phyloP scores from a whole-genome alignment of 768 basidiomycete genomes.

The Dendrothele bispora region DNA sequence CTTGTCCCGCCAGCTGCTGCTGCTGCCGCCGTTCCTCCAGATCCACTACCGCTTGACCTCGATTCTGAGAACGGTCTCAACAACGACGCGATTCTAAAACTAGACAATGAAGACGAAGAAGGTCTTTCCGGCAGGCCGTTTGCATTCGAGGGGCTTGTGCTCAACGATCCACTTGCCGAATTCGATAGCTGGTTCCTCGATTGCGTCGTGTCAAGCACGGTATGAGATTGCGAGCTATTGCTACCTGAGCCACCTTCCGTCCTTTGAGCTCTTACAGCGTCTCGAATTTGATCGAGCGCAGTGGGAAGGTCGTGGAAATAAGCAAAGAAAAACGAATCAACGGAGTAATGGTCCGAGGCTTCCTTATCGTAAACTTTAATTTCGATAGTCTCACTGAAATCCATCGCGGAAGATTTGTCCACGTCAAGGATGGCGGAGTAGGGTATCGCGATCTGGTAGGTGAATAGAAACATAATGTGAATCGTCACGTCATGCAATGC shows the following conservation, averaged over 20 bases:
- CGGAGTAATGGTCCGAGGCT: slow-evolving; percentile 62
- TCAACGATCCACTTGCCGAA: slow-evolving; percentile 41
- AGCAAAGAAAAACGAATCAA: slow-evolving; percentile 93
- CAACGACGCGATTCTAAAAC: slow-evolving; percentile 65
- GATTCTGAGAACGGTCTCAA: slow-evolving; percentile 67
- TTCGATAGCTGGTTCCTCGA: slow-evolving; percentile 30
- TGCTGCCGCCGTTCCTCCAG: no score
- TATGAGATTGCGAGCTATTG: slow-evolving; percentile 26
- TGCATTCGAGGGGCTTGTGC: slow-evolving; percentile 27
- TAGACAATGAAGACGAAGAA: slow-evolving; percentile 35
- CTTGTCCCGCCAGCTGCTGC: no score
- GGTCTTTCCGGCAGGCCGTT: slow-evolving; percentile 13
- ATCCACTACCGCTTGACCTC: neutral
- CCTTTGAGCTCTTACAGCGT: slow-evolving; percentile 64
- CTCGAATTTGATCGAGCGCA: slow-evolving; percentile 81
- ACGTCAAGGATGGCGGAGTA: slow-evolving; percentile 88
- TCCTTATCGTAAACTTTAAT: slow-evolving; percentile 86
- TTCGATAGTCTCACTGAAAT: slow-evolving; percentile 96
- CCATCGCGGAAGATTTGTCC: slow-evolving; percentile 84
- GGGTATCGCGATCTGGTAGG: slow-evolving; percentile 82
- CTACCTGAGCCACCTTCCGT: slow-evolving; percentile 10
- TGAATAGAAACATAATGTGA: neutral
- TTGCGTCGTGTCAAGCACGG: slow-evolving; percentile 62
- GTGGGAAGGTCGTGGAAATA: slow-evolving; percentile 83
- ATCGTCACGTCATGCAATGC: slow-evolving; percentile 3